These are phyloP conservation scores for Phaeoacremonium minimum DNA, from an alignment of 2,329 filamentous ascomycete genomes.

Conservation along the genomic window DNA sequence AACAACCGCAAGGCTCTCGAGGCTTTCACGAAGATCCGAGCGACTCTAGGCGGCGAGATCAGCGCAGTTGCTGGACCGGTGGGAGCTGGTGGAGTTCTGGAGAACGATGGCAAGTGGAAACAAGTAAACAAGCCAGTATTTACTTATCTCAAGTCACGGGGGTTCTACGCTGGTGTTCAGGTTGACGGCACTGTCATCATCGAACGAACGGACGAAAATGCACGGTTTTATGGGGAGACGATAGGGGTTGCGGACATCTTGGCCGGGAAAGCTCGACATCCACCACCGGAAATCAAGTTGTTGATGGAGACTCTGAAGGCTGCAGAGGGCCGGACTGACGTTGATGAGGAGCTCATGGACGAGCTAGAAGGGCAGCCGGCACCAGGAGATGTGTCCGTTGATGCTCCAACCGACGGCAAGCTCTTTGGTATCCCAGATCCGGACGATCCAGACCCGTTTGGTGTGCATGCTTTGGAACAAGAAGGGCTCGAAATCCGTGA, in stretches of 20 bases:
- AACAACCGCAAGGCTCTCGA: slow-evolving; percentile 64
- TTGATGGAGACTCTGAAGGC: slow-evolving; percentile 17
- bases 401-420: slow-evolving; percentile 16
- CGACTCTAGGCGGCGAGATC: slow-evolving; percentile 67
- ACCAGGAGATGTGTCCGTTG: slow-evolving; percentile 28
- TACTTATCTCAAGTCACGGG: slow-evolving; percentile 78
- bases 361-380: slow-evolving; percentile 26
- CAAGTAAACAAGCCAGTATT: slow-evolving; percentile 56
- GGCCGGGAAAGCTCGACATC: slow-evolving; percentile 5
- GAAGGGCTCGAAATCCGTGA: slow-evolving; percentile 30
- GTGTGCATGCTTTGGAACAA: slow-evolving; percentile 27
- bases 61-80: slow-evolving; percentile 57
- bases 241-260: slow-evolving; percentile 6
- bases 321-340: slow-evolving; percentile 22
- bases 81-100: slow-evolving; percentile 59
- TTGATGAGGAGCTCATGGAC: slow-evolving; percentile 24
- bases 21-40: slow-evolving; percentile 62
- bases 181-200: slow-evolving; percentile 78
- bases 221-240: slow-evolving; percentile 58
- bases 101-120: slow-evolving; percentile 16
- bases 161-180: slow-evolving; percentile 74
- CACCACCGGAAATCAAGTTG: slow-evolving; percentile 8
- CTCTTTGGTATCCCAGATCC: slow-evolving; percentile 30
- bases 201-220: slow-evolving; percentile 73
- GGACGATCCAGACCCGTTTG: slow-evolving; percentile 31